Conservation (phyloP, 2,329 filamentous ascomycete genomes). For the Colletotrichum australisinense region DNA sequence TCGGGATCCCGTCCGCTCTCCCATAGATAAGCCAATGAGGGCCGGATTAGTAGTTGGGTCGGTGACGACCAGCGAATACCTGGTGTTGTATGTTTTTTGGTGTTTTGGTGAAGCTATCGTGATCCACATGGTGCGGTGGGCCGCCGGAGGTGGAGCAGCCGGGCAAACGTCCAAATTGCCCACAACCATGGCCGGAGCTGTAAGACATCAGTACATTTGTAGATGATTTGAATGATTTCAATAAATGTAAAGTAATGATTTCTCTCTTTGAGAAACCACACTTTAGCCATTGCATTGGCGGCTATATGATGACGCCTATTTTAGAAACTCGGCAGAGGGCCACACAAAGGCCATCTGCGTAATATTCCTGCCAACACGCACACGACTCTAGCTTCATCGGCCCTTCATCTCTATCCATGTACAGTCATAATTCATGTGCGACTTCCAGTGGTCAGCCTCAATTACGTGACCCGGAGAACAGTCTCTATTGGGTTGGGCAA, state of each 20-base stretch:
- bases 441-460: neutral
- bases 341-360: no score
- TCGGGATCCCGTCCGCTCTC: neutral
- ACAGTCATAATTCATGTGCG: no score
- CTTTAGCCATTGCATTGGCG: neutral
- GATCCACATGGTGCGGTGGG: neutral
- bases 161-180: neutral
- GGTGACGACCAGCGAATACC: slow-evolving; percentile 5
- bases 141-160: neutral
- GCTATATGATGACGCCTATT: neutral
- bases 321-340: neutral
- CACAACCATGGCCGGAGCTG: neutral
- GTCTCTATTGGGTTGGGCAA: neutral
- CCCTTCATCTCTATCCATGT: neutral
- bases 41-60: neutral
- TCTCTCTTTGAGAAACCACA: no score
- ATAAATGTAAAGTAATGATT: no score
- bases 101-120: no score
- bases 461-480: neutral
- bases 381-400: neutral
- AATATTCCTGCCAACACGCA: neutral
- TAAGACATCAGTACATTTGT: neutral
- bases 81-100: slow-evolving; percentile 1
- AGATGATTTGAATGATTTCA: neutral
- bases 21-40: neutral